Base-by-base conservation (phyloP, 2,329 filamentous ascomycete species). In the Cordyceps fumosorosea region DNA sequence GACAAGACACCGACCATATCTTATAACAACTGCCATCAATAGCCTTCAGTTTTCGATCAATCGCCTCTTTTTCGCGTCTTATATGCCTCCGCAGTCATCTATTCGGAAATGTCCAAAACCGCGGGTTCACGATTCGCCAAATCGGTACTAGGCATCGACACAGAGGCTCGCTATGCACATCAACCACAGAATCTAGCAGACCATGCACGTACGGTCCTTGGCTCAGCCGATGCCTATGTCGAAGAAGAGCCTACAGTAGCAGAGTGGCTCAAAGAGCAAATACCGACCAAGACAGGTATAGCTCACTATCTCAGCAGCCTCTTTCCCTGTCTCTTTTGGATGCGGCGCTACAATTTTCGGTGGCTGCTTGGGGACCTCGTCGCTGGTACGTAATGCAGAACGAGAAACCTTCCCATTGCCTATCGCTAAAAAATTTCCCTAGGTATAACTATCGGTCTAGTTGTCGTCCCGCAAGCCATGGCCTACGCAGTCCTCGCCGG, bases 391-490 rank as follows among this genome's bases (percentile, higher is more conserved):
- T 52, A 7, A 24, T 10, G n/a, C 29, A 18, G 14, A 16, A 8
- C 3, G 5, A 16, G 5, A 1, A 1, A 14, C 20, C 20, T 22
- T 60, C 60, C 22, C 40, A 16, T 11, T 47, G 26, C 10, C 10
- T 16, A 7, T 18, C 14, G 24, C 61, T 65, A 24, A 66, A 34
- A 22, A 66, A 34, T 42, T 11, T 14, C 14, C 3, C 1, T 20
- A 74, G 73, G 74, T 22, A 64, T 75, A n/a, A 76, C 75, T 4
- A 71, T 76, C 62, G 89, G 89, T 47, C 82, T 88, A 56, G 89
- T 92, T 14, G 88, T 92, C 32, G 86, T 92, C 53, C 89, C 89
- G 5, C 90, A 93, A 74, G 86, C 87, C 62, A 89, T 93, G 87
- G 89, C 89, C 0, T 93, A 93, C 71, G 89, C 90, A 14, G 76